These are phyloP conservation scores for Spergularia bocconei DNA, from an alignment of 148 eudicot genomes.

Conservation along the genomic window DNA sequence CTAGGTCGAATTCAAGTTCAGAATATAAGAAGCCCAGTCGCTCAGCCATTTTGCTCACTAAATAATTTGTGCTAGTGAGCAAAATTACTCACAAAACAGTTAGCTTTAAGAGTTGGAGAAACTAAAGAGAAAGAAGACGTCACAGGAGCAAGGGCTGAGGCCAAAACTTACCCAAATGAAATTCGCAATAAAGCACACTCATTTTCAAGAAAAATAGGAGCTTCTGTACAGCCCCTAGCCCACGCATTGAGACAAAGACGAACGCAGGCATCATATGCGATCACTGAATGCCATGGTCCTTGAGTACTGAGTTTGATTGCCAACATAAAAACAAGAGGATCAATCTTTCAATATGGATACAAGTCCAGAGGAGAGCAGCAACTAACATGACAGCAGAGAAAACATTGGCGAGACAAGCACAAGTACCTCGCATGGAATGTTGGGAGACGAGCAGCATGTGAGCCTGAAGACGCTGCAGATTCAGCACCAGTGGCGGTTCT, in stretches of 20 bases:
- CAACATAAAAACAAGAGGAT: slow-evolving; percentile 7
- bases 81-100: no score
- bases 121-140: background rate
- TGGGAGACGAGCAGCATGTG: slow-evolving; percentile 71
- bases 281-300: slow-evolving; percentile 84
- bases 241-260: slow-evolving; percentile 96
- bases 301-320: slow-evolving; percentile 57
- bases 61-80: no score
- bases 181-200: slow-evolving; percentile 78
- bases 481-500: slow-evolving; percentile 54
- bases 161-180: slow-evolving; percentile 68
- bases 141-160: background rate
- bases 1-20: no score
- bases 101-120: background rate
- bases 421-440: slow-evolving; percentile 93
- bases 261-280: slow-evolving; percentile 95
- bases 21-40: no score
- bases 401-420: background rate
- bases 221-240: slow-evolving; percentile 93
- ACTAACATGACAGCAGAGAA: background rate
- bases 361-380: background rate
- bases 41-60: no score
- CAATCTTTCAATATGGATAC: background rate
- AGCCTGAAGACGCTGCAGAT: slow-evolving; percentile 56
- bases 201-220: slow-evolving; percentile 84